Conservation (phyloP, 148 eudicot genomes). For the Rhododendron mucronatum region DNA sequence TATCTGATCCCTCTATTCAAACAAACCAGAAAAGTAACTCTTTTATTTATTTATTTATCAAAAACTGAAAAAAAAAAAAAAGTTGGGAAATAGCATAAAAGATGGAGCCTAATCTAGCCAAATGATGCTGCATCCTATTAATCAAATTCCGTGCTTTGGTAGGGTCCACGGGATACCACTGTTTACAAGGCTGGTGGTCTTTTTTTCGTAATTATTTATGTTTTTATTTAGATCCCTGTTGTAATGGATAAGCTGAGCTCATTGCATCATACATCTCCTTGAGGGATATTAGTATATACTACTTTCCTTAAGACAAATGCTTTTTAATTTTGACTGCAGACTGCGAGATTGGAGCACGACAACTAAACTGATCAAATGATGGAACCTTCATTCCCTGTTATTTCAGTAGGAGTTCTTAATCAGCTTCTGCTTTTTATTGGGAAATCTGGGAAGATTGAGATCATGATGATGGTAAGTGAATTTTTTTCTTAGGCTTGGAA, state of each 20-base stretch:
- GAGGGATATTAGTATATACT: background rate
- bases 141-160: background rate
- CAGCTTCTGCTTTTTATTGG: conserved; percentile 77
- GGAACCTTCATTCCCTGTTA: conserved; percentile 56
- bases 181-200: background rate
- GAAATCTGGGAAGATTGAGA: conserved; percentile 74
- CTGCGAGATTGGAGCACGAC: conserved; percentile 78
- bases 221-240: background rate
- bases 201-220: background rate
- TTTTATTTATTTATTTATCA: background rate
- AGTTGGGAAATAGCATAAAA: background rate
- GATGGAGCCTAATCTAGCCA: background rate
- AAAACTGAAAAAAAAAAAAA: background rate
- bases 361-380: conserved; percentile 46
- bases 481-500: background rate
- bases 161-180: background rate
- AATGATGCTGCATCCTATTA: background rate
- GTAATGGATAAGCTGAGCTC: background rate
- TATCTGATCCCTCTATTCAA: background rate
- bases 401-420: conserved; percentile 77
- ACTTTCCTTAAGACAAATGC: background rate
- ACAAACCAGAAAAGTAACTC: background rate
- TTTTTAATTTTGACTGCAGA: conserved; percentile 36
- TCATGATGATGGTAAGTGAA: conserved; percentile 79
- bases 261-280: background rate